Conservation (phyloP, 371 early-diverging fungal genomes). For the Saksenaea oblongispora region DNA sequence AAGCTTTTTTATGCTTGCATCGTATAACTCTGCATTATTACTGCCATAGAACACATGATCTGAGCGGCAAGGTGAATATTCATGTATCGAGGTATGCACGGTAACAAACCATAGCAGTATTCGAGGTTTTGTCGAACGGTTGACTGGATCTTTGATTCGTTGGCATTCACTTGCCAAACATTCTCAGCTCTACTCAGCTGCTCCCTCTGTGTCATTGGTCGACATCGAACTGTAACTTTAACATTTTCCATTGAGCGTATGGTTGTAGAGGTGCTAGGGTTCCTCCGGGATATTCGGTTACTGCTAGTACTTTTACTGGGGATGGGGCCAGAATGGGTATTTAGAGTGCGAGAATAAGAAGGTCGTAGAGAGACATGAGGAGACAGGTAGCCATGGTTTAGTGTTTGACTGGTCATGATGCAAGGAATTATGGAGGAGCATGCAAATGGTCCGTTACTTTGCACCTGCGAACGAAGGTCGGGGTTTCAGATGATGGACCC, state of each 20-base stretch:
- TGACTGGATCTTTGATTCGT: background rate
- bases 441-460: background rate
- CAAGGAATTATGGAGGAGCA: background rate
- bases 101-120: conserved; percentile 7
- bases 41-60: conserved; percentile 34
- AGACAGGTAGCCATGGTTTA: background rate
- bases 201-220: conserved; percentile 33
- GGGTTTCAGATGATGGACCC: background rate
- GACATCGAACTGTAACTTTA: conserved; percentile 43
- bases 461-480: background rate
- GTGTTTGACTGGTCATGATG: background rate
- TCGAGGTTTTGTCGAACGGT: conserved; percentile 3
- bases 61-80: conserved; percentile 8
- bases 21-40: conserved; percentile 31
- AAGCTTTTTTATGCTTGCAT: conserved; percentile 30
- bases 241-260: conserved; percentile 26
- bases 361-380: background rate
- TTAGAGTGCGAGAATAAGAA: background rate
- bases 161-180: conserved; percentile 4
- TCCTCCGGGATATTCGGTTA: background rate
- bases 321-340: background rate
- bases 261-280: background rate
- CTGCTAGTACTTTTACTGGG: background rate
- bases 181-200: background rate
- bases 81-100: background rate